Base-by-base conservation (phyloP, 2,329 filamentous ascomycete species). In the Microsporum ferrugineum region DNA sequence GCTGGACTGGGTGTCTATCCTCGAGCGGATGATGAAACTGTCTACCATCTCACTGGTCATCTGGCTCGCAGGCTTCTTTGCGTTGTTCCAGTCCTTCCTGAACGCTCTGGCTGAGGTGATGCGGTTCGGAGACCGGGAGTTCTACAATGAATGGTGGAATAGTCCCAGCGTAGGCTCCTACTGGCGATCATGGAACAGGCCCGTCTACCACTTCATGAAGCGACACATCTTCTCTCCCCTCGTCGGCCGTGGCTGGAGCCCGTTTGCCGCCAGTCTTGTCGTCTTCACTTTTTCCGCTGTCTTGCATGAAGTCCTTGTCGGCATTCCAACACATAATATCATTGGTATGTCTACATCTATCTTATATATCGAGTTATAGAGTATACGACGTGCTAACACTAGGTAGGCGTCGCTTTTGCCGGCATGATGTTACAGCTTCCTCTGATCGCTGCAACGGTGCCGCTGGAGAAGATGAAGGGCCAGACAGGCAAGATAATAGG, bases 61-160 rank as follows among this genome's bases (percentile, higher is more conserved):
- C 72, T 99, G 94, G 94, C 86, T 99, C 0, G 91, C 91, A 0
- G 92, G 94, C 4, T 99, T 99, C 80, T 97, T 96, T 69, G 94
- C 92, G 1, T 77, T 97, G 12, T 99, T 99, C 77, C 94, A 99
- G 71, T 92, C 89, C 1, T 86, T 89, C 63, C 78, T 99, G 57
- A 99, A 99, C 70, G 90, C 90, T 0, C 78, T 97, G 23, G 92
- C 92, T 2, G 94, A 99, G 73, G 78, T 97, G 10, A 88, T 90
- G 78, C 82, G 83, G 49, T 99, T 99, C 69, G 94, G 88, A 17
- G 94, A 99, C 72, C 84, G 94, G 34, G 88, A 91, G 59, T 99
- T 99, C 73, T 99, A 99, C 73, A 87, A 89, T 41, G 91, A 96
- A 70, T 99, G 94, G 94, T 99, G 94, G 94, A 99, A 99, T 71